A percentile compares a stretch with the other conserved stretches of the same genome.
These are phyloP conservation scores for Trichoderma lentiforme DNA, from an alignment of 2,329 filamentous ascomycete species.

Conservation along the genomic window DNA sequence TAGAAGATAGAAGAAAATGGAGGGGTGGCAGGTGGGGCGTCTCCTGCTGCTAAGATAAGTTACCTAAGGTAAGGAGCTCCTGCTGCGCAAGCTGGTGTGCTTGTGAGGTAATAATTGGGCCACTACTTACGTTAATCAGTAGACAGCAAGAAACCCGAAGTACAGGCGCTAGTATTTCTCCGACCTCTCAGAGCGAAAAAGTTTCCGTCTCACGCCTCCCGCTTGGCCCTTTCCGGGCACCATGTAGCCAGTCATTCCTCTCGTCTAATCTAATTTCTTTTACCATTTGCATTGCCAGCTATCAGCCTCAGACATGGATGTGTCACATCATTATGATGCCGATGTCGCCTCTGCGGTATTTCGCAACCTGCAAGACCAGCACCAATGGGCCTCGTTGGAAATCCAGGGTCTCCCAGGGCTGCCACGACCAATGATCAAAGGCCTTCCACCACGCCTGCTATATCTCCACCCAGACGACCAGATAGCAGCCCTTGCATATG, in stretches of 20 bases:
- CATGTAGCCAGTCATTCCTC: not conserved
- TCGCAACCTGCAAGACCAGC: slow-evolving; percentile 71
- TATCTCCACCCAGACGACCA: slow-evolving; percentile 84
- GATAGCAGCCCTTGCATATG: slow-evolving; percentile 64
- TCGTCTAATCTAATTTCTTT: slow-evolving; percentile 9
- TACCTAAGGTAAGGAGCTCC: slow-evolving; percentile 11
- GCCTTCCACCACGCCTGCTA: slow-evolving; percentile 67
- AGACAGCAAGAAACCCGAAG: slow-evolving; percentile 9
- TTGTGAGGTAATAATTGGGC: slow-evolving; percentile 14
- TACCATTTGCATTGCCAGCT: not conserved
- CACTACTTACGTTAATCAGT: slow-evolving; percentile 14
- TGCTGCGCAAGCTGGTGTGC: slow-evolving; percentile 2
- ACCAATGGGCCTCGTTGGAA: slow-evolving; percentile 66
- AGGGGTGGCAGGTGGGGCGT: slow-evolving; percentile 18
- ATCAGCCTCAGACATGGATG: slow-evolving; percentile 6
- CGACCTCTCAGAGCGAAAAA: not conserved
- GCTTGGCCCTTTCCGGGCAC: slow-evolving; percentile 11
- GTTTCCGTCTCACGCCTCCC: not conserved
- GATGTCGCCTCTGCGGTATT: slow-evolving; percentile 48
- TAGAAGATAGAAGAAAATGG: slow-evolving; percentile 15
- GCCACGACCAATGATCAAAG: slow-evolving; percentile 64
- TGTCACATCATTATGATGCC: slow-evolving; percentile 1
- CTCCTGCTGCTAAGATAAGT: not conserved
- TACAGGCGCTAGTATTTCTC: slow-evolving; percentile 12
- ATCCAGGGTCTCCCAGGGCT: slow-evolving; percentile 40